These are phyloP conservation scores for Clavispora fructus DNA, from an alignment of 805 yeast genomes.

Conservation along the genomic window DNA sequence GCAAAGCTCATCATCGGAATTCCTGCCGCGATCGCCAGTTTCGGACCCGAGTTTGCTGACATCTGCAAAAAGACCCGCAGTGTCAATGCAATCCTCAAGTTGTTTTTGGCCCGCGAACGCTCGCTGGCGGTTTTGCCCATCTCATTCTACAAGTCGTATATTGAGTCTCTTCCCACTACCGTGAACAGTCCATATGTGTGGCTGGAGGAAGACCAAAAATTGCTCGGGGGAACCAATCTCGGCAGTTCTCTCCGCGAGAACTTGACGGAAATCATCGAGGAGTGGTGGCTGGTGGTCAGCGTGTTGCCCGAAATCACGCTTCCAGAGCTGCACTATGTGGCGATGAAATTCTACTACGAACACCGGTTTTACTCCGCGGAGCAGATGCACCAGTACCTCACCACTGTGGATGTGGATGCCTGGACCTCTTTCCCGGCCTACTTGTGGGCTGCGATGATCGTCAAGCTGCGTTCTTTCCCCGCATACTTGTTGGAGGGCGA, in stretches of 20 bases:
- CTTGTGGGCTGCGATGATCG: constrained; percentile 68
- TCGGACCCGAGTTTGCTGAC: constrained; percentile 9
- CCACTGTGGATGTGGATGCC: constrained; percentile 20
- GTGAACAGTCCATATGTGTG: constrained; percentile 67
- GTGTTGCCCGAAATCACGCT: constrained; percentile 23
- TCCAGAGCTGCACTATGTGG: constrained; percentile 32
- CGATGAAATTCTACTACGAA: constrained; percentile 41
- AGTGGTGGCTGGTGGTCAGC: constrained; percentile 49
- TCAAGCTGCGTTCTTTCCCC: constrained; percentile 81
- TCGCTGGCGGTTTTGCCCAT: background rate
- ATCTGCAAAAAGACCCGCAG: constrained; percentile 14
- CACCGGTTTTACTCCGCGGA: constrained; percentile 34
- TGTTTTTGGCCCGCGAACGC: constrained; percentile 30
- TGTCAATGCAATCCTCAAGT: constrained; percentile 29
- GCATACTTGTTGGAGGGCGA: constrained; percentile 45
- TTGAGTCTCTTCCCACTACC: constrained; percentile 31
- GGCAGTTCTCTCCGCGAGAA: constrained; percentile 49
- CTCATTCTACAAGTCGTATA: constrained; percentile 25
- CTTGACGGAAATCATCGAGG: constrained; percentile 44
- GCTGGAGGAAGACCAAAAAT: constrained; percentile 45
- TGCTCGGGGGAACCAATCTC: constrained; percentile 66
- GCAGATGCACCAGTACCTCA: constrained; percentile 26
- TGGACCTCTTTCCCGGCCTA: constrained; percentile 69
- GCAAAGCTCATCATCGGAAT: constrained; percentile 14
- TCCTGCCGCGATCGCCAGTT: constrained; percentile 20